Evolutionary conservation across 2,329 filamentous ascomycete species (phyloP).

Genomic region (Colletotrichum gloeosporioides): DNA sequence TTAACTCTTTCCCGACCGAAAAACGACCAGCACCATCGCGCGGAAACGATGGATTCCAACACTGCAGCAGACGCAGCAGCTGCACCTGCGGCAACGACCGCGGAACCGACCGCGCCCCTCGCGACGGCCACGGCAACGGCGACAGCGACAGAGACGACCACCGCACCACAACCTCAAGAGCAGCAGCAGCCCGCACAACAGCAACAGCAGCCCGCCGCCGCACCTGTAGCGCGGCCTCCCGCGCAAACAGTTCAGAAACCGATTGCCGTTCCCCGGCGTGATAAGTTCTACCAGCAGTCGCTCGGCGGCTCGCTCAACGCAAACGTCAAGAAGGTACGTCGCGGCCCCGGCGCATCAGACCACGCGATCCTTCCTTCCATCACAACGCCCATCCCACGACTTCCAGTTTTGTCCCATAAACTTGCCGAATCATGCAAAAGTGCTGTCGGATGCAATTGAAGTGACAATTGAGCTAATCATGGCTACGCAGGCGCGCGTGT

Average conservation of each 20-base stretch:
- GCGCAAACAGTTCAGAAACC: slow-evolving; percentile 20
- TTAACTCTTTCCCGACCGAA: neutral
- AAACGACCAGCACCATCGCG: neutral
- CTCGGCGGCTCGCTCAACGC: slow-evolving; percentile 69
- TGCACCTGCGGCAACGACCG: slow-evolving; percentile 3
- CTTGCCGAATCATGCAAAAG: neutral
- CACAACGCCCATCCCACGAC: neutral
- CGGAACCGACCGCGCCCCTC: neutral
- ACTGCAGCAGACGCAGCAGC: slow-evolving; percentile 5
- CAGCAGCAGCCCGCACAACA: neutral
- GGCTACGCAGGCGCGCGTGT: slow-evolving; percentile 72
- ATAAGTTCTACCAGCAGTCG: slow-evolving; percentile 67
- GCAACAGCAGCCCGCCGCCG: neutral
- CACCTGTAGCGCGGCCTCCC: neutral
- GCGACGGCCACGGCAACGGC: neutral
- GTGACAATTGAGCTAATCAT: slow-evolving; percentile 35
- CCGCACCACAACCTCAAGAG: neutral
- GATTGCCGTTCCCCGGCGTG: slow-evolving; percentile 42
- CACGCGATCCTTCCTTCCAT: neutral
- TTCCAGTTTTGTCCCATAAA: neutral
- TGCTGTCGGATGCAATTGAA: neutral
- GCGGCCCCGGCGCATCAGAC: slow-evolving; percentile 15
- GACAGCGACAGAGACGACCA: neutral
- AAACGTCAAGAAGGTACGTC: slow-evolving; percentile 71
- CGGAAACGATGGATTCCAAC: slow-evolving; percentile 6